These are phyloP conservation scores for Microsporum canis DNA, from an alignment of 2,329 filamentous ascomycete genomes.

Conservation along the genomic window DNA sequence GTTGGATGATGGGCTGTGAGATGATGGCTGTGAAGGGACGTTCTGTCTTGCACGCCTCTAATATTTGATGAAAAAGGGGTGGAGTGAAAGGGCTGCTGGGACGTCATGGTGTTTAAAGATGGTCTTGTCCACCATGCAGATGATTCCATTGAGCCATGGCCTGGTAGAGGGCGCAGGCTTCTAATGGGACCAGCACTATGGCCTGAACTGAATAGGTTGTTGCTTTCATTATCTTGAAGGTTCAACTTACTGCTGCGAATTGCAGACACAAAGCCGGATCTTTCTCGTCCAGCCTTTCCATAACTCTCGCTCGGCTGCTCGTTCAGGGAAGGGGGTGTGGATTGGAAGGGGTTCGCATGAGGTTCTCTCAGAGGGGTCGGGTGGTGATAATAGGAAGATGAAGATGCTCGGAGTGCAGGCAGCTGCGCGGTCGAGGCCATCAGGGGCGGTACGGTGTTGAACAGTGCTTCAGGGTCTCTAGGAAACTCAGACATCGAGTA, in stretches of 20 bases:
- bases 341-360: slow-evolving; percentile 14
- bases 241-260: slow-evolving; percentile 14
- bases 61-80: neutral
- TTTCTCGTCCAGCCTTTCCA: neutral
- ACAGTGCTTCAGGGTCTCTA: neutral
- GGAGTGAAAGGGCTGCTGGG: neutral
- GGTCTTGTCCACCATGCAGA: slow-evolving; percentile 3
- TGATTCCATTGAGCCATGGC: neutral
- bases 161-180: neutral
- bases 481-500: slow-evolving; percentile 2
- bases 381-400: slow-evolving; percentile 12
- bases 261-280: slow-evolving; percentile 3
- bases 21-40: neutral
- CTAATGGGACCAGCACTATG: neutral
- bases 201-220: neutral
- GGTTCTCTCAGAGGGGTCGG: slow-evolving; percentile 11
- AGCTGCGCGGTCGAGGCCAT: slow-evolving; percentile 10
- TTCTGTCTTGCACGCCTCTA: neutral
- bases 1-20: neutral
- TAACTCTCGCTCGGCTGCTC: slow-evolving; percentile 3
- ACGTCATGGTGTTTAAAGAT: neutral
- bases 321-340: slow-evolving; percentile 11
- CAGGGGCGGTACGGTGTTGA: slow-evolving; percentile 5
- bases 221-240: slow-evolving; percentile 3
- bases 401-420: slow-evolving; percentile 8